phyloP scores from a whole-genome alignment of 1,284 basidiomycete genomes.

The Athelia psychrophila region DNA sequence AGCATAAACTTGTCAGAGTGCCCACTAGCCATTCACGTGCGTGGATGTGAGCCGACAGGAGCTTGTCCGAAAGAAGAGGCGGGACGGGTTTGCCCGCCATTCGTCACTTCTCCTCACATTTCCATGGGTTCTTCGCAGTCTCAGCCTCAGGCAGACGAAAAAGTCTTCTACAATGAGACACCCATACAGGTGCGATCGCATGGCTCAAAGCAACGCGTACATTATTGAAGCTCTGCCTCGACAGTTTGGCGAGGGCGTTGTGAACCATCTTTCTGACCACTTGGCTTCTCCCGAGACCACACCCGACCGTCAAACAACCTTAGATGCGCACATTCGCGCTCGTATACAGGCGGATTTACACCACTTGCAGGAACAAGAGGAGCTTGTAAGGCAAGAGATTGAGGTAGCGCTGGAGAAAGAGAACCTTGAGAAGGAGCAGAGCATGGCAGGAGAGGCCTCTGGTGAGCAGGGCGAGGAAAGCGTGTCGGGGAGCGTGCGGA shows the following conservation, averaged over 20 bases:
- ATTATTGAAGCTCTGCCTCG: conserved; percentile 3
- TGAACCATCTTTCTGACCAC: conserved; percentile 70
- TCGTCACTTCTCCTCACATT: neutral
- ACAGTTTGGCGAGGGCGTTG: conserved; percentile 77
- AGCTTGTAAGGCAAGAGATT: conserved; percentile 62
- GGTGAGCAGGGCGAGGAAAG: conserved; percentile 25
- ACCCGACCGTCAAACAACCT: conserved; percentile 63
- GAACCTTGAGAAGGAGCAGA: conserved; percentile 70
- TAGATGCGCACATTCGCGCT: conserved; percentile 66
- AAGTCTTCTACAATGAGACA: conserved; percentile 60
- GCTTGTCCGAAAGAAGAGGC: too few relatives aligned
- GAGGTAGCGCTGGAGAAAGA: conserved; percentile 74
- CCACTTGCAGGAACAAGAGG: conserved; percentile 63
- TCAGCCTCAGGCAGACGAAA: conserved; percentile 46
- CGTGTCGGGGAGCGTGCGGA: conserved; percentile 47
- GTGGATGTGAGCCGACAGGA: too few relatives aligned
- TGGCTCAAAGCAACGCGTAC: neutral
- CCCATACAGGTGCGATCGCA: conserved; percentile 55
- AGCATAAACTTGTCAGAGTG: too few relatives aligned
- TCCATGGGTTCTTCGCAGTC: conserved; percentile 70
- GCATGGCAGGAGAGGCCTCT: conserved; percentile 39
- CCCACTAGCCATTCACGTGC: too few relatives aligned
- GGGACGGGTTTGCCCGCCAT: too few relatives aligned
- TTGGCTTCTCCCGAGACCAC: conserved; percentile 53
- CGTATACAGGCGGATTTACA: conserved; percentile 66